Conservation (phyloP, 2,329 filamentous ascomycete genomes). For the Ramichloridium luteum region DNA sequence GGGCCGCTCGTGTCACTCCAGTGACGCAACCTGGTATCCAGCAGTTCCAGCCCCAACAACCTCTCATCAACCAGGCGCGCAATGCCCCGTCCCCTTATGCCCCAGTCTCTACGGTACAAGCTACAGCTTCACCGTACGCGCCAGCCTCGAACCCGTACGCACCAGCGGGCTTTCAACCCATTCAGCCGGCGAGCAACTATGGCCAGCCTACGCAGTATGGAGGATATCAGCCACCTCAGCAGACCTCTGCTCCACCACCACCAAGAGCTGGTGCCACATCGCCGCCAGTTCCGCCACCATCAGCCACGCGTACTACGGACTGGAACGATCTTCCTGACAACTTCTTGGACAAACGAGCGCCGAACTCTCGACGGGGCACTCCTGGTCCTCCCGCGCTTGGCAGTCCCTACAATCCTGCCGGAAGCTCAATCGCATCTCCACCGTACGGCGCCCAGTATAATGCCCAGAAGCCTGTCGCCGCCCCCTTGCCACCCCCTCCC, state of each 20-base stretch:
- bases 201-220: slow-evolving; percentile 29
- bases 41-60: slow-evolving; percentile 29
- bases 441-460: slow-evolving; percentile 42
- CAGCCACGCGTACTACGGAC: slow-evolving; percentile 42
- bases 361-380: slow-evolving; percentile 57
- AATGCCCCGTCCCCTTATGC: slow-evolving; percentile 28
- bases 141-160: slow-evolving; percentile 27
- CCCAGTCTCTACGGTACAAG: slow-evolving; percentile 18
- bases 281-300: slow-evolving; percentile 50
- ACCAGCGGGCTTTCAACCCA: slow-evolving; percentile 30
- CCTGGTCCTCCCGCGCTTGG: slow-evolving; percentile 55
- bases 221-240: slow-evolving; percentile 32
- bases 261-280: slow-evolving; percentile 58
- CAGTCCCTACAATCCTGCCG: slow-evolving; percentile 54
- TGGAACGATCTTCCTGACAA: slow-evolving; percentile 93
- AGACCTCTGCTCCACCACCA: slow-evolving; percentile 41
- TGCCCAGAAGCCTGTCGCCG: slow-evolving; percentile 46
- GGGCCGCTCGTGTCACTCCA: slow-evolving; percentile 17
- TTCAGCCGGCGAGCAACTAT: slow-evolving; percentile 30
- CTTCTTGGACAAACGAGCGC: slow-evolving; percentile 52
- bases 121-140: slow-evolving; percentile 39
- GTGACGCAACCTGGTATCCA: slow-evolving; percentile 11
- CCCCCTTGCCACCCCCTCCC: slow-evolving; percentile 70
- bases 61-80: slow-evolving; percentile 21
- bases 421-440: slow-evolving; percentile 42